These are phyloP conservation scores for Nicotiana rustica DNA, from an alignment of 305 asterid species.

Conservation along the genomic window DNA sequence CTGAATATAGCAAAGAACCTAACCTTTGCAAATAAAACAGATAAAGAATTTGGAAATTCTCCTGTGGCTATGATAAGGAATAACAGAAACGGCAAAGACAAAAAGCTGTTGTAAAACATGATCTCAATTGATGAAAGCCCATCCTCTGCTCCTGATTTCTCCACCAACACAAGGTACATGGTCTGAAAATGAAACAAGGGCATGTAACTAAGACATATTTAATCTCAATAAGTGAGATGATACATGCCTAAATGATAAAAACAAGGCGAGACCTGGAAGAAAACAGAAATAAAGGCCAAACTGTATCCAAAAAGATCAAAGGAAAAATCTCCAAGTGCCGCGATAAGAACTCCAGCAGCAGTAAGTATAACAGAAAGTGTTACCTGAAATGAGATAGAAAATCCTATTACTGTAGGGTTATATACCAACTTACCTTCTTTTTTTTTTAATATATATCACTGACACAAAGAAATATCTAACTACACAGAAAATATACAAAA, in stretches of 20 bases:
- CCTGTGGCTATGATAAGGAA: slow-evolving; percentile 89
- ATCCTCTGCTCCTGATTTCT: slow-evolving; percentile 96
- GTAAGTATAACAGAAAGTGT: slow-evolving; percentile 81
- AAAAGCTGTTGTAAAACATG: slow-evolving; percentile 85
- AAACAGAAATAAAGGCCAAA: slow-evolving; percentile 90
- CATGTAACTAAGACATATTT: background rate
- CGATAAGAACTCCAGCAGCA: slow-evolving; percentile 92
- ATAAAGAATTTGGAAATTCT: slow-evolving; percentile 84
- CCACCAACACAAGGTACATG: slow-evolving; percentile 96
- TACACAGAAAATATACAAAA: too few relatives aligned
- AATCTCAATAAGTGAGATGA: background rate
- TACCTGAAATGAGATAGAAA: slow-evolving; percentile 62
- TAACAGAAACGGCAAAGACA: slow-evolving; percentile 84
- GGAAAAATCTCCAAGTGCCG: slow-evolving; percentile 97
- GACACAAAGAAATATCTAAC: background rate
- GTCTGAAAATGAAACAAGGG: slow-evolving; percentile 61
- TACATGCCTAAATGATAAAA: slow-evolving; percentile 23
- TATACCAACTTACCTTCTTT: background rate
- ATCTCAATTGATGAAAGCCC: slow-evolving; percentile 93
- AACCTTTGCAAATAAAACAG: slow-evolving; percentile 76
- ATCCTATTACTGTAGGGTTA: background rate
- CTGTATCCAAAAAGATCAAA: slow-evolving; percentile 89
- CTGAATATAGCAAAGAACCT: slow-evolving; percentile 38
- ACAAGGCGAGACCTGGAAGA: slow-evolving; percentile 75
- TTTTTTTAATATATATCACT: background rate